Base-by-base conservation (phyloP, 495 filamentous ascomycete species). In the Penicillium samsonianum region DNA sequence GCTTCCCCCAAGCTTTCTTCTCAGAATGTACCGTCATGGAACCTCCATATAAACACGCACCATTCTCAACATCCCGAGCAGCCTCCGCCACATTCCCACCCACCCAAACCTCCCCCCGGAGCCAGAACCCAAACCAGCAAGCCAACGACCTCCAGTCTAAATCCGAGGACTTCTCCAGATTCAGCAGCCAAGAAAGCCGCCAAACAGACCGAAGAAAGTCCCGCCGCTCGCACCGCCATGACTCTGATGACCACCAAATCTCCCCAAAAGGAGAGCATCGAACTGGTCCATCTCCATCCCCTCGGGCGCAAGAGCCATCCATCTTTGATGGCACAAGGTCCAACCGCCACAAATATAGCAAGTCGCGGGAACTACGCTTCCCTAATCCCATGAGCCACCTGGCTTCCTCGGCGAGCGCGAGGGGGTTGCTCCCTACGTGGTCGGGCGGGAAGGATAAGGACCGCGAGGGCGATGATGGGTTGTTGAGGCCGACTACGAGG, bases 361-460 rank as follows among this genome's bases (percentile, higher is more conserved):
- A 75, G 61, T 74, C 73, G 26, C 70, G 71, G 22, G 73, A 79
- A 41, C 31, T 61, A 12, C 68, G 69, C 26, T 54, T 78, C 8
- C 70, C 72, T 5, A 73, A 68, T 19, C 73, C 62, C 23, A 77
- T 77, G 71, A 76, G 65, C 50, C 67, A 71, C 11, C 58, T 73
- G n/a, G 58, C 71, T 4, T 70, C 73, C 7, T 73, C 73, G 5
- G 63, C 72, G 11, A 68, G 67, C 33, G 69, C 68, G 9, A 60
- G 70, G 6, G 72, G 67, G 0, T 59, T 75, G n/a, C 55, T 77
- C 7, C 74, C 69, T 10, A 71, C 67, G 22, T 75, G 69, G 67
- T 63, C 69, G 17, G 62, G 62, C 14, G 55, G 62, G 9, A 65
- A 63, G 41, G 73, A 76, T 8, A 76, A 71, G 45, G 71, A 75